These are phyloP conservation scores for Coemansia sp. DNA, from an alignment of 192 early-diverging fungal genomes.

Conservation along the genomic window DNA sequence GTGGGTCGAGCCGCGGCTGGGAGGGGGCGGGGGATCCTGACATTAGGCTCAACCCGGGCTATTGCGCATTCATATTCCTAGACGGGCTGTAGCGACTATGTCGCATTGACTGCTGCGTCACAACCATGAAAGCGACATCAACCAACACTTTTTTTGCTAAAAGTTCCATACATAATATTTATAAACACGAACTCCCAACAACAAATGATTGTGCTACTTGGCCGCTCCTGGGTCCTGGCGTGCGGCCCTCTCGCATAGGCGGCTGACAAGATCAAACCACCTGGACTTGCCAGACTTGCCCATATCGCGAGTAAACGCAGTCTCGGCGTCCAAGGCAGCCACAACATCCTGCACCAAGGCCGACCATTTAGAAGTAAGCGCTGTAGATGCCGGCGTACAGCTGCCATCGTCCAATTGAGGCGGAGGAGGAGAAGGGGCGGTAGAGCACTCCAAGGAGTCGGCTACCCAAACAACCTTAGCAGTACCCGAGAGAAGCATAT, in stretches of 20 bases:
- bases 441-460: background rate
- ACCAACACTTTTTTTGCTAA: background rate
- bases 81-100: slow-evolving; percentile 39
- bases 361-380: no score
- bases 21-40: background rate
- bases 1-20: no score
- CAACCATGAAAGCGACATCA: slow-evolving; percentile 42
- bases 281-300: slow-evolving; percentile 47
- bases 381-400: no score
- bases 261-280: slow-evolving; percentile 27
- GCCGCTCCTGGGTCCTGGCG: no score
- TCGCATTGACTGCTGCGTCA: slow-evolving; percentile 41
- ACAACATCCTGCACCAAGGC: no score
- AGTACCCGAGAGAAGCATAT: slow-evolving; percentile 24
- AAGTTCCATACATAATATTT: background rate
- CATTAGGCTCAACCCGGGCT: slow-evolving; percentile 10
- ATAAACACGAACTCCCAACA: background rate
- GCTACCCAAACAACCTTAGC: slow-evolving; percentile 8
- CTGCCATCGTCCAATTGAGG: no score
- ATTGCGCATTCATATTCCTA: slow-evolving; percentile 50
- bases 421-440: no score
- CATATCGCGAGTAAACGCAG: slow-evolving; percentile 44
- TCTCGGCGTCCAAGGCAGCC: slow-evolving; percentile 14
- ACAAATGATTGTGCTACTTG: no score
- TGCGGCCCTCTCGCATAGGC: slow-evolving; percentile 14